Evolutionary conservation across 2,329 filamentous ascomycete genomes (phyloP), one percentile per base, ranked within the genome.

Genomic region (Curvularia spicifera): DNA sequence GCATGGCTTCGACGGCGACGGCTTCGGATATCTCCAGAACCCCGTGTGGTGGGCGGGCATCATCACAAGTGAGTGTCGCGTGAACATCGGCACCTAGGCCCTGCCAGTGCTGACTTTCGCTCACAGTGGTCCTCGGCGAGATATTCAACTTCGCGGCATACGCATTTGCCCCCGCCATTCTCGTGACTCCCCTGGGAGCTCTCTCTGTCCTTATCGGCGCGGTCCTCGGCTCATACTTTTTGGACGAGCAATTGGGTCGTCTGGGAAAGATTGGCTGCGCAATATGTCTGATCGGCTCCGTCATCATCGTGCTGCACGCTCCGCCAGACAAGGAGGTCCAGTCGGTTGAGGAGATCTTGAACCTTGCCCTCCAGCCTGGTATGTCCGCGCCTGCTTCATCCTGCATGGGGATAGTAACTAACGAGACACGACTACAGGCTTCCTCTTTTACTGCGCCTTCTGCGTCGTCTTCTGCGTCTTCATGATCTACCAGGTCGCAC

Each of bases 31-130:
- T 78, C 79, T 99, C 57, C 91, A 89, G 76, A 98, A 91, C 76
- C 93, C 94, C n/a, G 84, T 94, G 70, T 99, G 95, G 95, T 99
- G 95, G 95, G 91, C 87, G 57, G 95, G 95, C 66, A 97, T 98
- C 68, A 81, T 89, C 66, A 96, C 93, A 73, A 87, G 92, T 96
- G 84, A 78, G 89, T 63, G 47, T 37, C 61, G 53, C 18, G 29
- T 39, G 22, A 24, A n/a, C 26, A 5, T 12, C 33, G 6, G 22
- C 18, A 47, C 3, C 22, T 7, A 15, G n/a, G 10, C 9, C 39
- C 15, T 33, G 20, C n/a, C 37, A 37, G 24, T 31, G 40, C 71
- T 75, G 55, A 66, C 56, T 43, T 43, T 49, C 13, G 20, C 58
- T 50, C 53, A 53, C 71, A 96, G 92, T 99, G 86, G 90, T 93